Evolutionary conservation across 139 green algal species (phyloP), one percentile per base, ranked within the genome.

Genomic region (Mesotaenium endlicherianum): DNA sequence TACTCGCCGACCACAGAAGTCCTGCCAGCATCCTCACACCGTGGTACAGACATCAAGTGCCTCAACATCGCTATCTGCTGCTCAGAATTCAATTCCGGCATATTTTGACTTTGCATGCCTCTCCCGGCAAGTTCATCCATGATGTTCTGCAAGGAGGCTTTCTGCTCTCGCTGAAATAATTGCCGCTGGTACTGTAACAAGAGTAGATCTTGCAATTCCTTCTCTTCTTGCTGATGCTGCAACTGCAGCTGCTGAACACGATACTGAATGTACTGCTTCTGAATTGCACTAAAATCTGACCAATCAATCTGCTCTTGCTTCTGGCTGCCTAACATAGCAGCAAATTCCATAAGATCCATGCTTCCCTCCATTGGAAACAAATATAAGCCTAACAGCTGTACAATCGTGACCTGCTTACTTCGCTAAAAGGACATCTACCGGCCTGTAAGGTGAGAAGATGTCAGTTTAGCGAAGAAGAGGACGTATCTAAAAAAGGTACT

Each of bases 391-490:
- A 64, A 20, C 50, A 20, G 50, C 50, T 64, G 26, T 26, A 34
- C 20, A 64, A 64, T 64, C 20, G 26, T 34, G 20, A 64, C 50
- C 50, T 64, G 26, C 50, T 34, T 26, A 20, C 50, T 26, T 26
- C 50, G 50, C 50, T 64, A 64, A 64, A 64, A 64, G 50, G 50
- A 64, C 50, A 64, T 64, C 50, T 64, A 26, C 26, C 26, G 26
- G 26, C 50, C 50, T 34, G 20, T 64, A 34, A 26, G 50, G 20
- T 64, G 50, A 20, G 26, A 20, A 64, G 50, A 64, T 64, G 50
- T 64, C 50, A 20, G 50, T 64, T 64, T 64, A 64, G 50, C 50
- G 50, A 64, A n/a, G n/a, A n/a, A n/a, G n/a, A n/a, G n/a, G n/a
- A n/a, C n/a, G n/a, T n/a, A n/a, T n/a, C n/a, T n/a, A n/a, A n/a